Evolutionary conservation across 1,284 basidiomycete genomes (phyloP), one percentile per base, ranked within the genome.

Genomic region (Schizophyllum amplum): DNA sequence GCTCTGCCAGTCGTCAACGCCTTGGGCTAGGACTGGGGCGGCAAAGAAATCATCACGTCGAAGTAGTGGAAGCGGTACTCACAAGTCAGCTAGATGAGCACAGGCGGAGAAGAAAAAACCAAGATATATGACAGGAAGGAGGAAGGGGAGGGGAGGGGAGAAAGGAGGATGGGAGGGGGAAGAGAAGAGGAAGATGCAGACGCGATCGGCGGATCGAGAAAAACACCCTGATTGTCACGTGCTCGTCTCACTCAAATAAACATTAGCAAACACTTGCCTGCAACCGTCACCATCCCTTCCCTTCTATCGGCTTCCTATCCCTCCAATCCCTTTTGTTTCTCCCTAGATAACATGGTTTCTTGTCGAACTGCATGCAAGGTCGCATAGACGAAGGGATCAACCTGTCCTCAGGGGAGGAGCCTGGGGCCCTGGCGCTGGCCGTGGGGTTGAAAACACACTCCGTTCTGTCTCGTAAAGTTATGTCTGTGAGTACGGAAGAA

Each of bases 1-100:
- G 67, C 67, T 66, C 60, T 63, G 64, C 67, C 67, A 56, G 63
- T 70, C 67, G 65, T 68, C 67, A 68, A 60, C 24, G 66, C 63
- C 54, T 54, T 55, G 56, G 66, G 67, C 68, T 13, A 68, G 58
- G 67, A 69, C 68, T 70, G 67, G 67, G 68, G 68, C 67, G 67
- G 67, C 67, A 66, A 65, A 63, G 64, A 63, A 60, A 64, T 42
- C 33, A 42, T 42, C 33, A 13, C 17, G 33, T 3, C 2, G 3
- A 42, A 17, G 17, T 42, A 42, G 17, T n/a, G 33, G 33, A 42
- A 42, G 17, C 11, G 33, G 33, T 42, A 42, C 33, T 42, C 33
- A 42, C 33, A 42, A 17, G 17, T 42, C 33, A 42, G 33, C 11
- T 13, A 17, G 33, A 9, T n/a, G n/a, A n/a, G n/a, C n/a, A n/a